Evolutionary conservation across 2,329 filamentous ascomycete species (phyloP).

Genomic region (Fusarium floridanum): DNA sequence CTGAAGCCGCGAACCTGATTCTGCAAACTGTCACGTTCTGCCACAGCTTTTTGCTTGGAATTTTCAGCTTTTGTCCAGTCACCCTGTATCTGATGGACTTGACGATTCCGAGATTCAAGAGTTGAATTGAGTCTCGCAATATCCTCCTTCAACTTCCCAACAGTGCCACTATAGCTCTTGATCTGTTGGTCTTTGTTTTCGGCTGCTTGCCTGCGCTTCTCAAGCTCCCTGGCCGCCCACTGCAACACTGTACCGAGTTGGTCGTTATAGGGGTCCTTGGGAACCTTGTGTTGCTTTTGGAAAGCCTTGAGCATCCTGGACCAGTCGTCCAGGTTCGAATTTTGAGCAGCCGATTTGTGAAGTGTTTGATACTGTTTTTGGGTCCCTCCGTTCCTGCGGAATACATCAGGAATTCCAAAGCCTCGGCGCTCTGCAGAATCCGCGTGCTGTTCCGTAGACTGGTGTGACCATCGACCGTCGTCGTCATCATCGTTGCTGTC

Average conservation of each 20-base stretch:
- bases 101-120: not conserved
- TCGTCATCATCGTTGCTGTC: not conserved
- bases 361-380: not conserved
- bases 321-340: not conserved
- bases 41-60: not conserved
- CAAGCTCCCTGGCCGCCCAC: not conserved
- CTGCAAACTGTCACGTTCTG: not conserved
- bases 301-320: not conserved
- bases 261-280: not conserved
- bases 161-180: not conserved
- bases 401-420: not conserved
- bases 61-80: conserved; percentile 10
- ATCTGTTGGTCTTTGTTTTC: not conserved
- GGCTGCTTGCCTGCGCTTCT: not conserved
- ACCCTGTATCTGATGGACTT: not conserved
- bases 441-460: not conserved
- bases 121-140: conserved; percentile 1
- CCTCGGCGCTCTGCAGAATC: not conserved
- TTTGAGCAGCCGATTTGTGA: not conserved
- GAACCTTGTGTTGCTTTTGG: conserved; percentile 11
- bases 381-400: conserved; percentile 1
- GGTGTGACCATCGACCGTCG: not conserved
- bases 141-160: not conserved
- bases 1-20: not conserved
- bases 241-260: conserved; percentile 1